Evolutionary conservation across 495 filamentous ascomycete species (phyloP), one percentile per base, ranked within the genome.

Genomic region (Letharia columbiana): DNA sequence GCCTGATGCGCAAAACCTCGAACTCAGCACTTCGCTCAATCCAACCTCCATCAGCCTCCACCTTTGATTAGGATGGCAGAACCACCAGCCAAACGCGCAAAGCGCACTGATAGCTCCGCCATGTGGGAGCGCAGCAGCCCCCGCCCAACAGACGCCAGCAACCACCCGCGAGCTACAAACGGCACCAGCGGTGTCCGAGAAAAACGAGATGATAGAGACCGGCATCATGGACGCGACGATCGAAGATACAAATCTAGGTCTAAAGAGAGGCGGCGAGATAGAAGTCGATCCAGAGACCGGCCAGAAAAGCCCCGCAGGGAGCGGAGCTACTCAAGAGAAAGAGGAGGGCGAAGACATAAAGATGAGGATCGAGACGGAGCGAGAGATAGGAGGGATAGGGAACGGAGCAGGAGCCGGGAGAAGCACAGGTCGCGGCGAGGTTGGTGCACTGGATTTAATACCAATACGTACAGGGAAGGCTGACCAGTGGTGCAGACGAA

Each of bases 71-170:
- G 0, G 2, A 84, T 84, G 82, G 72, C 79, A 18, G 83, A 85
- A 61, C 83, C 81, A 35, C 80, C 81, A 58, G 70, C 80, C 49
- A 85, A 86, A 69, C 83, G 83, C 49, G 74, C 81, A 42, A 80
- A 81, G 62, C 78, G 81, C 23, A 76, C 76, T 23, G 81, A 84
- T 62, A 84, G 80, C 71, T 74, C 80, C 10, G 69, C 77, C 20
- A 84, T 82, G 80, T 83, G 81, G 81, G 82, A 84, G 57, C 76
- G 74, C 52, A 76, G 77, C 61, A 64, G 68, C 20, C 66, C 71
- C 15, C 73, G 69, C 52, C 58, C 45, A 4, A 62, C 60, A 52
- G 69, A 69, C 47, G 70, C 65, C 40, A 47, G 44, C 37, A 18
- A 42, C 42, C 54, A 35, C 28, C 11, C 42, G 11, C 52, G 49